These are phyloP conservation scores for Daldinia sp. DNA, from an alignment of 2,329 filamentous ascomycete genomes.

Conservation along the genomic window DNA sequence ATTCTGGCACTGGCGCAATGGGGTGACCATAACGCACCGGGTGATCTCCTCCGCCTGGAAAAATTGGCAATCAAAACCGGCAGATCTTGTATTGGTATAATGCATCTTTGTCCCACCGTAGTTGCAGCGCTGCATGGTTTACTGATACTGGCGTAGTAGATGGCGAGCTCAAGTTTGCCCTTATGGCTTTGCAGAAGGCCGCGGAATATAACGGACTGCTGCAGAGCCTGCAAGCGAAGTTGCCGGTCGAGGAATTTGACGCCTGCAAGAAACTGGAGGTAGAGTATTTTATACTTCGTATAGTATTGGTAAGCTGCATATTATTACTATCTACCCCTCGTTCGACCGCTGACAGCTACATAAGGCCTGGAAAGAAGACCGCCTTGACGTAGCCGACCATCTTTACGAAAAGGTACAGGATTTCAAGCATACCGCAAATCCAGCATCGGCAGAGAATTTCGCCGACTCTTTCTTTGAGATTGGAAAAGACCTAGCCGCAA, in stretches of 20 bases:
- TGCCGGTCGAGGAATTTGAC: conserved; percentile 50
- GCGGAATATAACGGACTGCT: conserved; percentile 65
- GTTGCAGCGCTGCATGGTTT: conserved; percentile 23
- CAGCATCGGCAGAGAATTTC: conserved; percentile 68
- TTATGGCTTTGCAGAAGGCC: conserved; percentile 72
- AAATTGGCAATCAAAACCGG: conserved; percentile 76
- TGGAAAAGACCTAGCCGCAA: conserved; percentile 69
- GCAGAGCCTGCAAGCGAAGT: conserved; percentile 47
- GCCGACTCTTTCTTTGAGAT: conserved; percentile 79
- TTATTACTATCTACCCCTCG: conserved; percentile 30
- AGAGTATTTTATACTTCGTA: conserved; percentile 75
- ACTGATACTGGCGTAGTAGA: conserved; percentile 56
- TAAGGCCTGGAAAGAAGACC: conserved; percentile 80
- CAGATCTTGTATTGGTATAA: conserved; percentile 71
- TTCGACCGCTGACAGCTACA: conserved; percentile 32
- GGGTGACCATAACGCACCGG: conserved; percentile 44
- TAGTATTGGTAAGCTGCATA: conserved; percentile 68
- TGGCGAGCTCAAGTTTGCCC: conserved; percentile 67
- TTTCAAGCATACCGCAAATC: conserved; percentile 57
- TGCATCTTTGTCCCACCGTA: conserved; percentile 44
- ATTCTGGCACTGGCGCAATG: conserved; percentile 71
- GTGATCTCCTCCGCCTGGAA: conserved; percentile 64
- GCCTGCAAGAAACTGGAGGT: conserved; percentile 59
- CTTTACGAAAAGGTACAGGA: conserved; percentile 73
- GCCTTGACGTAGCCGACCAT: conserved; percentile 81